Percentiles rank a stretch among this genome's conserved stretches.
phyloP scores from a whole-genome alignment of 2,329 filamentous ascomycete genomes.

The Penicillium sp. region DNA sequence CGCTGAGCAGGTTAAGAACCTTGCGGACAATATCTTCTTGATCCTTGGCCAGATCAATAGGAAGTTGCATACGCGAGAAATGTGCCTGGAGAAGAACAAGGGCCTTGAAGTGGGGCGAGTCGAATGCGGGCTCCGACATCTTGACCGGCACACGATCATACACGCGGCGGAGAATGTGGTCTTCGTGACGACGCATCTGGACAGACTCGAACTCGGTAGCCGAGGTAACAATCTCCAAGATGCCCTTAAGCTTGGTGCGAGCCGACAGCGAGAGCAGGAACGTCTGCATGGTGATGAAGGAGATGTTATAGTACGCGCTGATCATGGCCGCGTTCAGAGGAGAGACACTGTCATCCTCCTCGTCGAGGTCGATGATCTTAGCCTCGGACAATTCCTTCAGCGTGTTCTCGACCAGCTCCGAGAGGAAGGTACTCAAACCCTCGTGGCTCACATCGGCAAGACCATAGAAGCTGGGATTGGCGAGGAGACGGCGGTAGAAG shows the following conservation, averaged over 20 bases:
- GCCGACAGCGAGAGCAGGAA: conserved; percentile 85
- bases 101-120: conserved; percentile 97
- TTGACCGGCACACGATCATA: conserved; percentile 95
- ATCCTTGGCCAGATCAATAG: conserved; percentile 91
- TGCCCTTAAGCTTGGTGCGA: conserved; percentile 91
- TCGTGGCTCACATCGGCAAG: conserved; percentile 84
- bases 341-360: conserved; percentile 82
- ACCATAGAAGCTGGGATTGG: conserved; percentile 95
- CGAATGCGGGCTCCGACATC: conserved; percentile 78
- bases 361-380: conserved; percentile 92
- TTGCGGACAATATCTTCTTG: conserved; percentile 84
- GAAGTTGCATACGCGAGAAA: conserved; percentile 94
- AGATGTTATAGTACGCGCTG: conserved; percentile 98
- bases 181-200: conserved; percentile 89
- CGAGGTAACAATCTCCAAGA: conserved; percentile 93
- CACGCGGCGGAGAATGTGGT: conserved; percentile 78
- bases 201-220: conserved; percentile 95
- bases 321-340: conserved; percentile 97
- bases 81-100: conserved; percentile 97
- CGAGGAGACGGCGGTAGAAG: conserved; percentile 89
- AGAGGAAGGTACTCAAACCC: conserved; percentile 87
- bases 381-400: conserved; percentile 85
- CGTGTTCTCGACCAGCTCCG: conserved; percentile 88
- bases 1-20: conserved; percentile 80
- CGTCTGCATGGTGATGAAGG: conserved; percentile 98